Conservation (phyloP, 2,329 filamentous ascomycete genomes). For the Zymoseptoria crescenta region DNA sequence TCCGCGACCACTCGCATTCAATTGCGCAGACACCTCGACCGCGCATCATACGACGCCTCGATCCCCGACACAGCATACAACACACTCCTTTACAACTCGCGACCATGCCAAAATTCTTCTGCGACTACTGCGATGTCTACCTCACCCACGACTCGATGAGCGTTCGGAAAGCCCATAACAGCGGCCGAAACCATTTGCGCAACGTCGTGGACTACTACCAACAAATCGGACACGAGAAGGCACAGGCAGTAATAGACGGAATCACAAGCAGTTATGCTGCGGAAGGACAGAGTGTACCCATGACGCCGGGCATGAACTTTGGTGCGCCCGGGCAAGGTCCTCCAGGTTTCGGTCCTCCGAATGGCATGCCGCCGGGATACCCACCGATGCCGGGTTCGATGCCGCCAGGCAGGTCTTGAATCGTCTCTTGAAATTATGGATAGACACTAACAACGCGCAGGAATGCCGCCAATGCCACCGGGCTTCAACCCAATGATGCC, state of each 20-base stretch:
- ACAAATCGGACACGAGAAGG: constrained; percentile 97
- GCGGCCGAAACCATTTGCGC: constrained; percentile 88
- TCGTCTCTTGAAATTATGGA: not conserved
- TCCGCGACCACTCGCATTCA: not conserved
- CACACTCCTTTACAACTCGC: not conserved
- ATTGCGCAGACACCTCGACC: not conserved
- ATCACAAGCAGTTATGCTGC: constrained; percentile 94
- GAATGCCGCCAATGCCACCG: constrained; percentile 19
- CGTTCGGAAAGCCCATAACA: constrained; percentile 97
- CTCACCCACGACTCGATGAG: constrained; percentile 99
- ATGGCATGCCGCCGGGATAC: constrained; percentile 27
- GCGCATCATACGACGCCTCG: not conserved
- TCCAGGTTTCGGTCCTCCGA: constrained; percentile 20
- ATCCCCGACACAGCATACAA: not conserved
- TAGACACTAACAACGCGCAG: constrained; percentile 7
- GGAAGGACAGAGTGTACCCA: constrained; percentile 82
- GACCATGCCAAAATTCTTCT: constrained; percentile 32
- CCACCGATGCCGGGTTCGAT: constrained; percentile 19
- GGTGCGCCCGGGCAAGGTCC: constrained; percentile 14
- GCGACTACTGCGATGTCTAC: constrained; percentile 99
- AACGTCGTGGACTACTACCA: constrained; percentile 99
- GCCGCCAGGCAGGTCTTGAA: constrained; percentile 15
- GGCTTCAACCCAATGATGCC: constrained; percentile 18
- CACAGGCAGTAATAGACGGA: constrained; percentile 94
- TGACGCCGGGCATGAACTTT: constrained; percentile 49